Evolutionary conservation across 768 basidiomycete species (phyloP).

Genomic region (Pulveroboletus sp.): DNA sequence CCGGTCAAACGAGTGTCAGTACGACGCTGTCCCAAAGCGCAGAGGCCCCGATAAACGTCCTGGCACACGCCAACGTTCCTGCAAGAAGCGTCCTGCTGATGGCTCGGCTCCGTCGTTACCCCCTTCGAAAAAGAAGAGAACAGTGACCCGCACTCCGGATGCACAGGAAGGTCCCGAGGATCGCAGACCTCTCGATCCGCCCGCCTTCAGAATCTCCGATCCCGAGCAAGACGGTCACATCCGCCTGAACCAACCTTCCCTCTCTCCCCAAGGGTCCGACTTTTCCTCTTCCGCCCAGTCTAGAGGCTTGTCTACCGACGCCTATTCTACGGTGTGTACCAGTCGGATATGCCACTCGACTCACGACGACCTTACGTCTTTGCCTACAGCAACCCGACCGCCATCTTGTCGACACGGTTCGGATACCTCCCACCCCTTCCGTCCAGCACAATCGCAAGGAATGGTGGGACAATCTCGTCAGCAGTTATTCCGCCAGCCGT

Average conservation of each 20-base stretch:
- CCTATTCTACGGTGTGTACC: slow-evolving; percentile 23
- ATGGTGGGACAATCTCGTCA: slow-evolving; percentile 49
- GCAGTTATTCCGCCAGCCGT: slow-evolving; percentile 36
- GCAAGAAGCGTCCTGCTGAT: slow-evolving; percentile 70
- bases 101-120: slow-evolving; percentile 48
- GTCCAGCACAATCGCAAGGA: slow-evolving; percentile 33
- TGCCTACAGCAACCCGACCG: slow-evolving; percentile 25
- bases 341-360: background rate
- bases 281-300: slow-evolving; percentile 27
- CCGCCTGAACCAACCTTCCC: slow-evolving; percentile 28
- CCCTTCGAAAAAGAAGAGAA: slow-evolving; percentile 52
- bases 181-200: slow-evolving; percentile 26
- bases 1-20: slow-evolving; percentile 71
- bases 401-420: slow-evolving; percentile 24
- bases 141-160: slow-evolving; percentile 30
- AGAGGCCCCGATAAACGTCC: slow-evolving; percentile 84
- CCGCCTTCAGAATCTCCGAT: slow-evolving; percentile 23
- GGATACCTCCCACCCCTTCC: slow-evolving; percentile 26
- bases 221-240: slow-evolving; percentile 22
- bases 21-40: slow-evolving; percentile 75
- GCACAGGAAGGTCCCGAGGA: slow-evolving; percentile 27
- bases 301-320: slow-evolving; percentile 26
- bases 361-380: slow-evolving; percentile 3
- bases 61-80: slow-evolving; percentile 76
- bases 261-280: slow-evolving; percentile 29